Evolutionary conservation across 176 grass and related monocot genomes (phyloP).

Genomic region (Thalia dealbata): DNA sequence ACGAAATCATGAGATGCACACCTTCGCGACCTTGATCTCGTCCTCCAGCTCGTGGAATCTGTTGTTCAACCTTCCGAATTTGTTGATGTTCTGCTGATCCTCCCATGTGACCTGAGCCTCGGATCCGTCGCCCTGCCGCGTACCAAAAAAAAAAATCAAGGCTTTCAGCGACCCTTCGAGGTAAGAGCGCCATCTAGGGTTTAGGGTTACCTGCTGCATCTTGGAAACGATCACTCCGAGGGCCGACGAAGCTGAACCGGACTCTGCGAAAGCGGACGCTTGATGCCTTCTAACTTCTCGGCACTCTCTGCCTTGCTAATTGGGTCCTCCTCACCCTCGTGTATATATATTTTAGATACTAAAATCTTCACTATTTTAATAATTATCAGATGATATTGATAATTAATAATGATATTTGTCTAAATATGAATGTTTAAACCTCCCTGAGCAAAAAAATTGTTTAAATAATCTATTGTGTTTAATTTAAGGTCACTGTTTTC

Average conservation of each 20-base stretch:
- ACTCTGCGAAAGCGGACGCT: neutral
- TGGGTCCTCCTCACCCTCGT: no score
- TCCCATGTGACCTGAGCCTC: conserved; percentile 98
- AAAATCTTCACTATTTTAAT: no score
- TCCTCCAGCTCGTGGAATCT: conserved; percentile 76
- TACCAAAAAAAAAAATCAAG: neutral
- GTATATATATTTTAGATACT: no score
- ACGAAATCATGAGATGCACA: conserved; percentile 9
- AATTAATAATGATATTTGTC: no score
- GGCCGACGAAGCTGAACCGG: neutral
- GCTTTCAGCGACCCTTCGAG: neutral
- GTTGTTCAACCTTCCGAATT: conserved; percentile 93
- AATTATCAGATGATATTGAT: no score
- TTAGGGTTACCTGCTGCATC: conserved; percentile 16
- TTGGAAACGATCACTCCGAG: neutral
- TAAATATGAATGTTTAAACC: no score
- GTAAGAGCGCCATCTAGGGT: neutral
- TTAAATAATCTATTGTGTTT: no score
- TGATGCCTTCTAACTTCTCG: neutral
- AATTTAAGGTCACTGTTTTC: no score
- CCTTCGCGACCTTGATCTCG: conserved; percentile 91
- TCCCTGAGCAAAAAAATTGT: no score
- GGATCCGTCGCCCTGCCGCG: conserved; percentile 59
- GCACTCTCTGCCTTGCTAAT: no score
- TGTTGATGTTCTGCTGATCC: conserved; percentile 98